These are phyloP conservation scores for Hymenoscyphus linearis DNA, from an alignment of 2,329 filamentous ascomycete species.

Conservation along the genomic window DNA sequence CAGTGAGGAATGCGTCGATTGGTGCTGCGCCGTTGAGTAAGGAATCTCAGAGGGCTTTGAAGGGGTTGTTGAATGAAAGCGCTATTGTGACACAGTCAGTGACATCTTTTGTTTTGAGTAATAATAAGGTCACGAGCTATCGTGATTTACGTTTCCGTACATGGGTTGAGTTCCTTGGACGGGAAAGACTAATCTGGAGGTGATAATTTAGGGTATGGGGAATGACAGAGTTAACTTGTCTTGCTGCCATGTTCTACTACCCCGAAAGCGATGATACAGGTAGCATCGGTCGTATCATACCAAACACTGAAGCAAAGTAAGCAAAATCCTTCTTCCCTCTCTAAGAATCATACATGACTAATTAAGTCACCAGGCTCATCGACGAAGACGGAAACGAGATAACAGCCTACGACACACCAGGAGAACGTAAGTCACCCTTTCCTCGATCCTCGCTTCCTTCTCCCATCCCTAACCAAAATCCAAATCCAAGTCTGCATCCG, in stretches of 20 bases:
- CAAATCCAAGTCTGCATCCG: slow-evolving; percentile 55
- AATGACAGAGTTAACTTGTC: slow-evolving; percentile 42
- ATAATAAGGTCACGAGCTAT: too few relatives aligned
- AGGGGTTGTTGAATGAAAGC: slow-evolving; percentile 35
- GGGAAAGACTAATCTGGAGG: too few relatives aligned
- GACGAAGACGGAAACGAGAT: slow-evolving; percentile 26
- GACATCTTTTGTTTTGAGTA: background rate
- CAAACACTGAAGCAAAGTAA: slow-evolving; percentile 34
- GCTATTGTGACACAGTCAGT: slow-evolving; percentile 38
- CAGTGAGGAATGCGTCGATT: slow-evolving; percentile 38
- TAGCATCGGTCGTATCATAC: slow-evolving; percentile 42
- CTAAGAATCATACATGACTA: background rate
- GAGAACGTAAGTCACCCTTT: slow-evolving; percentile 26
- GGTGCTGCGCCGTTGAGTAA: slow-evolving; percentile 46
- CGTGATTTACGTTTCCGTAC: too few relatives aligned
- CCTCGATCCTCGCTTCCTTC: too few relatives aligned
- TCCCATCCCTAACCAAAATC: background rate
- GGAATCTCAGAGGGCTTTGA: slow-evolving; percentile 36
- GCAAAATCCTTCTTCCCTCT: background rate
- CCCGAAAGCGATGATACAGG: slow-evolving; percentile 48
- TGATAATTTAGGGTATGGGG: slow-evolving; percentile 39
- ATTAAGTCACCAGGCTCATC: slow-evolving; percentile 21
- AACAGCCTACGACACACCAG: slow-evolving; percentile 27
- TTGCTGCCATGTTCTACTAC: slow-evolving; percentile 20
- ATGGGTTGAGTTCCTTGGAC: too few relatives aligned